These are phyloP conservation scores for Aspergillus funiculosus DNA, from an alignment of 495 filamentous ascomycete genomes.

Conservation along the genomic window DNA sequence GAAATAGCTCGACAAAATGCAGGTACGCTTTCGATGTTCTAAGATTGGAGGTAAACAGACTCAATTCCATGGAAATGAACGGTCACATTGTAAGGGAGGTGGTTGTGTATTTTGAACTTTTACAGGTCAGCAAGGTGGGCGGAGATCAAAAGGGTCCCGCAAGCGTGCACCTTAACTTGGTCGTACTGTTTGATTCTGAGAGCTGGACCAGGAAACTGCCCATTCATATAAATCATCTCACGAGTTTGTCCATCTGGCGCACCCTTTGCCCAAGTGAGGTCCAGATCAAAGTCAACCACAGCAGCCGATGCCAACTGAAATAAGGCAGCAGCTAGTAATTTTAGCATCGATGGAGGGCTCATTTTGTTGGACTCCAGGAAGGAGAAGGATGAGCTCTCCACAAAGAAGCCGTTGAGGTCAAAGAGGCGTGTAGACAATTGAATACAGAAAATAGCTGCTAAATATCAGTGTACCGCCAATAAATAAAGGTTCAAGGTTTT, in stretches of 20 bases:
- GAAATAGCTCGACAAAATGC: not conserved
- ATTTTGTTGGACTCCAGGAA: too few relatives aligned
- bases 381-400: too few relatives aligned
- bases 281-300: conserved; percentile 11
- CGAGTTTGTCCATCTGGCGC: conserved; percentile 13
- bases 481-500: too few relatives aligned
- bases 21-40: not conserved
- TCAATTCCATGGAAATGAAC: conserved; percentile 46
- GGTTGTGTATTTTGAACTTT: conserved; percentile 42
- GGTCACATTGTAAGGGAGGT: conserved; percentile 41
- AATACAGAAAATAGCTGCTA: too few relatives aligned
- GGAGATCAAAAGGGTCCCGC: too few relatives aligned
- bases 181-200: conserved; percentile 22
- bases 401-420: too few relatives aligned
- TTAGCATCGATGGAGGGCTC: too few relatives aligned
- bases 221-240: conserved; percentile 49
- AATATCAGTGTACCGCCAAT: too few relatives aligned
- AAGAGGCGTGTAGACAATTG: too few relatives aligned
- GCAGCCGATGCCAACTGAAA: conserved; percentile 36
- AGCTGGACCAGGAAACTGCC: conserved; percentile 49
- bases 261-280: conserved; percentile 16
- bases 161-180: too few relatives aligned
- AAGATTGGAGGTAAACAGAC: conserved; percentile 4
- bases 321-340: too few relatives aligned
- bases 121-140: not conserved